Evolutionary conservation across 2,329 filamentous ascomycete species (phyloP).

Genomic region (Rutstroemia sp.): DNA sequence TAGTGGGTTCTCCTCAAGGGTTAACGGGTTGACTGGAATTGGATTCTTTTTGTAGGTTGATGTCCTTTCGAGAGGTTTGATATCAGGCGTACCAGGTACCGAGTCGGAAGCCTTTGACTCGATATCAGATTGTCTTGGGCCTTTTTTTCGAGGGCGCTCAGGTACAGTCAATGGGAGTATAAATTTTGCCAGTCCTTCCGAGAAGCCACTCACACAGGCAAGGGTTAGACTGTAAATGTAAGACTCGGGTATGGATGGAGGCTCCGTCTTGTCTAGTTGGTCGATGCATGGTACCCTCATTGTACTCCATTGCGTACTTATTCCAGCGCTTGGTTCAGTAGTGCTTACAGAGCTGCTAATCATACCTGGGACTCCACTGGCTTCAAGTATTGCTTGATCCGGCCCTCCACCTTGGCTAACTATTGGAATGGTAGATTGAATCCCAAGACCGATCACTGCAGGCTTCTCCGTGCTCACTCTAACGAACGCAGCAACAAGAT

Average conservation of each 20-base stretch:
- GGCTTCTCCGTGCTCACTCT: conserved; percentile 88
- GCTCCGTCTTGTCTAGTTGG: conserved; percentile 84
- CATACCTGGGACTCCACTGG: conserved; percentile 78
- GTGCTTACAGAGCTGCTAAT: conserved; percentile 66
- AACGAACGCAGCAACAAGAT: conserved; percentile 84
- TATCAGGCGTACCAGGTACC: conserved; percentile 13
- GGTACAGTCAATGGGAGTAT: conserved; percentile 86
- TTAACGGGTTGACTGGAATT: conserved; percentile 76
- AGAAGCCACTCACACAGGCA: conserved; percentile 81
- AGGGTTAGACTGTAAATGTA: conserved; percentile 88
- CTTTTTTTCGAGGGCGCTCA: conserved; percentile 51
- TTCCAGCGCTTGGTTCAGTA: conserved; percentile 61
- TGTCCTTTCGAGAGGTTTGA: conserved; percentile 45
- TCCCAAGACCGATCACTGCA: conserved; percentile 75
- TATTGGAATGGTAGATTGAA: conserved; percentile 77
- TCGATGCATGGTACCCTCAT: conserved; percentile 85
- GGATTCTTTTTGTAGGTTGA: conserved; percentile 67
- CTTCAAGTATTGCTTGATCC: conserved; percentile 84
- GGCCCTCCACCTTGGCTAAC: conserved; percentile 52
- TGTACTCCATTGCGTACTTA: conserved; percentile 87
- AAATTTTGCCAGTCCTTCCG: conserved; percentile 88
- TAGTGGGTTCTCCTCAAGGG: conserved; percentile 64
- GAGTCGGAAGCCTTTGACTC: conserved; percentile 20
- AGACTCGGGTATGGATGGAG: conserved; percentile 78
- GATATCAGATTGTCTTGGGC: conserved; percentile 17